A percentile compares a stretch with the other conserved stretches of the same genome.
Conservation (phyloP, 306 rosid genomes). For the Quercus alba region DNA sequence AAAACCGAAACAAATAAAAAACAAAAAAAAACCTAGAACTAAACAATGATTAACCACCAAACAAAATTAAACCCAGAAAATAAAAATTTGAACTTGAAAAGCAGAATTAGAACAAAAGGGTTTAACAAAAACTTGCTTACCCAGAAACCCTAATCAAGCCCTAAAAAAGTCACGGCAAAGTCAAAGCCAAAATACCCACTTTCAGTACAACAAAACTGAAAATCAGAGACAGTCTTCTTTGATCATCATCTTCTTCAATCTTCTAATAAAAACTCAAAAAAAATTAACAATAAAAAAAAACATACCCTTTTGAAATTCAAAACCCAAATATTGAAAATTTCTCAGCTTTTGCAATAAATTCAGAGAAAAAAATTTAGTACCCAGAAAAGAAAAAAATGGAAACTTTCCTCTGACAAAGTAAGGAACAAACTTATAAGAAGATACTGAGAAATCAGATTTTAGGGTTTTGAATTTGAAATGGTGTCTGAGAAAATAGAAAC, state of each 20-base stretch:
- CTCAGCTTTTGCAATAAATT: constrained; percentile 12
- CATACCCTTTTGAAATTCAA: not conserved
- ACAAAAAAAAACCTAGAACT: constrained; percentile 22
- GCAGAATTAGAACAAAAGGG: constrained; percentile 5
- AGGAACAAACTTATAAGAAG: not conserved
- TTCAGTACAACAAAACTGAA: not conserved
- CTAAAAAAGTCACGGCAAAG: constrained; percentile 13
- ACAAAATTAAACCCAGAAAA: not conserved
- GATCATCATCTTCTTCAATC: constrained; percentile 27
- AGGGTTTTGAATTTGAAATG: constrained; percentile 7
- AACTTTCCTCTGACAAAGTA: constrained; percentile 20
- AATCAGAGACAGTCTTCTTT: not conserved
- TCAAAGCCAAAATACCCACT: constrained; percentile 14
- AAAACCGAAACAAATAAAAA: not conserved
- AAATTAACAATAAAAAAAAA: too few relatives aligned
- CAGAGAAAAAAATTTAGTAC: constrained; percentile 19
- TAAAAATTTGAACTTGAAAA: constrained; percentile 6
- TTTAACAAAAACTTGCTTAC: constrained; percentile 16
- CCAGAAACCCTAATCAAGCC: constrained; percentile 34
- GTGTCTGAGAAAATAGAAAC: constrained; percentile 8
- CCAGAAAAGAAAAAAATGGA: not conserved
- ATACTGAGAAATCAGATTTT: not conserved
- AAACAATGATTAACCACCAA: constrained; percentile 25
- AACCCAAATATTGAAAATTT: constrained; percentile 14
- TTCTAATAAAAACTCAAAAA: constrained; percentile 16